A percentile compares a stretch with the other conserved stretches of the same genome.
Evolutionary conservation across 2,329 filamentous ascomycete species (phyloP).

Genomic region (Aspergillus tubingensis): DNA sequence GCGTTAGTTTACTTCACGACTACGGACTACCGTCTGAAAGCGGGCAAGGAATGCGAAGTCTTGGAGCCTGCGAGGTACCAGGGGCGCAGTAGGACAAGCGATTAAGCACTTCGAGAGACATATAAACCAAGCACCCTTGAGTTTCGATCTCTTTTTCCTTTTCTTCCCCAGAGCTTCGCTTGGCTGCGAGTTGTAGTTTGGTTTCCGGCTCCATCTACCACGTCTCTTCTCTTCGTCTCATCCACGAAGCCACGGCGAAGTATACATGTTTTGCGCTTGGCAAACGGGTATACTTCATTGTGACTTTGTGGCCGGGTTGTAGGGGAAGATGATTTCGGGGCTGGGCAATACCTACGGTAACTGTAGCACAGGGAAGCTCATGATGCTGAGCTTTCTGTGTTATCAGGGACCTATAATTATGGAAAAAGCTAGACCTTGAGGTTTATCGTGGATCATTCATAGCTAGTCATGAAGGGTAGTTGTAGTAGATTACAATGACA

Average conservation of each 20-base stretch:
- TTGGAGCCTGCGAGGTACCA: not conserved
- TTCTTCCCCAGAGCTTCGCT: not conserved
- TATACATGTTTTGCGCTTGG: not conserved
- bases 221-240: not conserved
- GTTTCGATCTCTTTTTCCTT: not conserved
- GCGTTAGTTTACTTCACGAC: too few relatives aligned
- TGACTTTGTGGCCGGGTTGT: conserved; percentile 3
- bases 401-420: not conserved
- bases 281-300: conserved; percentile 3
- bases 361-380: conserved; percentile 2
- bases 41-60: not conserved
- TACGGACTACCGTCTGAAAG: too few relatives aligned
- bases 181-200: not conserved
- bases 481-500: too few relatives aligned
- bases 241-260: conserved; percentile 1
- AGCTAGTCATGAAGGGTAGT: too few relatives aligned
- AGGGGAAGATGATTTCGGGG: not conserved
- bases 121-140: not conserved
- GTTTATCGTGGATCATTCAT: too few relatives aligned
- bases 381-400: not conserved
- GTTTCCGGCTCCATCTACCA: not conserved
- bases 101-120: not conserved
- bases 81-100: too few relatives aligned
- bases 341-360: not conserved
- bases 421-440: too few relatives aligned